Conservation (phyloP, 805 yeast genomes). For the Kuraishia piskuri region DNA sequence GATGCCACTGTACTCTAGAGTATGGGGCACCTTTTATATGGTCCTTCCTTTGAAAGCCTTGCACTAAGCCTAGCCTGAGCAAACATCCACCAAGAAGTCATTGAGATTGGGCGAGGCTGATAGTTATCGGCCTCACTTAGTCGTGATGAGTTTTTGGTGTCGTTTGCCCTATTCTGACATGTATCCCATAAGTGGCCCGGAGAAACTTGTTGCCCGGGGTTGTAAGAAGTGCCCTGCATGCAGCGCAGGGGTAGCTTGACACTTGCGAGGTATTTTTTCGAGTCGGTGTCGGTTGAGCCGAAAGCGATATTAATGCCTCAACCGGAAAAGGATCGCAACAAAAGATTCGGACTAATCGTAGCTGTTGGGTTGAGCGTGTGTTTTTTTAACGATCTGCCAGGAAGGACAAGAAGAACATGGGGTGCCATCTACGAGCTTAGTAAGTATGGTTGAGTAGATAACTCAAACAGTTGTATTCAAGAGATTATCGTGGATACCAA, state of each 20-base stretch:
- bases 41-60: neutral
- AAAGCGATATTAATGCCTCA: neutral
- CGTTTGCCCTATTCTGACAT: too few species aligned
- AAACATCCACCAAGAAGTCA: neutral
- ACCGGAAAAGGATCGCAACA: too few species aligned
- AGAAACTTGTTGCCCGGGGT: neutral
- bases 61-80: neutral
- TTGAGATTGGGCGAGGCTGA: neutral
- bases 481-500: too few species aligned
- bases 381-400: too few species aligned
- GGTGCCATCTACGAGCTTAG: too few species aligned
- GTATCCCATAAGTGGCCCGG: too few species aligned
- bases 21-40: neutral
- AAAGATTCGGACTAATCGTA: too few species aligned
- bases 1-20: neutral
- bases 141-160: neutral
- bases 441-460: too few species aligned
- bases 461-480: too few species aligned
- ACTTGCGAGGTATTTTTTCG: neutral
- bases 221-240: neutral
- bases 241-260: neutral
- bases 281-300: neutral
- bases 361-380: too few species aligned
- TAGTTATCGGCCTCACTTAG: neutral
- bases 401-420: too few species aligned